Evolutionary conservation across 345 rosid genomes (phyloP).

Genomic region (Hibiscus tridactylites): DNA sequence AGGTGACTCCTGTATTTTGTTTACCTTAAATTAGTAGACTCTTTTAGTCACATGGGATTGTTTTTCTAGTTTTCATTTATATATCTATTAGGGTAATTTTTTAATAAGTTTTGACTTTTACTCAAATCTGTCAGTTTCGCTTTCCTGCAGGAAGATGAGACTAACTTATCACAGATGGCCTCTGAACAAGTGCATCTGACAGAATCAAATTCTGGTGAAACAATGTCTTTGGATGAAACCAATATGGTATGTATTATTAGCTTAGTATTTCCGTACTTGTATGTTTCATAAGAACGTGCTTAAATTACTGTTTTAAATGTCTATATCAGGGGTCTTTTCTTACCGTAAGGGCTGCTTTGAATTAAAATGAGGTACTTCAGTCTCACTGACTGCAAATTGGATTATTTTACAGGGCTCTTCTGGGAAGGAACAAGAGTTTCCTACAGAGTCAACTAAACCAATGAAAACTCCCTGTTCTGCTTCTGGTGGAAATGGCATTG

Average conservation of each 20-base stretch:
- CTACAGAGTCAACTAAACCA: slow-evolving; percentile 20
- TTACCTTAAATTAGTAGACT: background rate
- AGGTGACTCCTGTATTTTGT: slow-evolving; percentile 32
- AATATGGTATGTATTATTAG: slow-evolving; percentile 20
- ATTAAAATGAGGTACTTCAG: background rate
- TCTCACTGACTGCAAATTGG: slow-evolving; percentile 1
- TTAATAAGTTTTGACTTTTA: background rate
- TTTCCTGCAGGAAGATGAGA: slow-evolving; percentile 27
- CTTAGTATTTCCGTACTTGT: background rate
- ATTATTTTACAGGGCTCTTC: slow-evolving; percentile 28
- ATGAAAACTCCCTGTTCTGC: slow-evolving; percentile 17
- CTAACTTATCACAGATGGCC: slow-evolving; percentile 20
- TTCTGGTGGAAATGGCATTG: slow-evolving; percentile 23
- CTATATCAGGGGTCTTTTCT: background rate
- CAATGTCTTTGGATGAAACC: slow-evolving; percentile 16
- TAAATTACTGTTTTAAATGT: background rate
- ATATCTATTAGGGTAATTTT: background rate
- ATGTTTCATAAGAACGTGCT: background rate
- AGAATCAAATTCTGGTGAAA: slow-evolving; percentile 19
- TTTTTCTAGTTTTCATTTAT: background rate
- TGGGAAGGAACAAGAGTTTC: slow-evolving; percentile 18
- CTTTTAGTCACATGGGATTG: background rate
- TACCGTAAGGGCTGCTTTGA: background rate
- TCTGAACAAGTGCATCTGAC: slow-evolving; percentile 28
- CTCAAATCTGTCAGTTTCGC: background rate